Base-by-base conservation (phyloP, 495 filamentous ascomycete species). In the Annulohypoxylon maeteangense region DNA sequence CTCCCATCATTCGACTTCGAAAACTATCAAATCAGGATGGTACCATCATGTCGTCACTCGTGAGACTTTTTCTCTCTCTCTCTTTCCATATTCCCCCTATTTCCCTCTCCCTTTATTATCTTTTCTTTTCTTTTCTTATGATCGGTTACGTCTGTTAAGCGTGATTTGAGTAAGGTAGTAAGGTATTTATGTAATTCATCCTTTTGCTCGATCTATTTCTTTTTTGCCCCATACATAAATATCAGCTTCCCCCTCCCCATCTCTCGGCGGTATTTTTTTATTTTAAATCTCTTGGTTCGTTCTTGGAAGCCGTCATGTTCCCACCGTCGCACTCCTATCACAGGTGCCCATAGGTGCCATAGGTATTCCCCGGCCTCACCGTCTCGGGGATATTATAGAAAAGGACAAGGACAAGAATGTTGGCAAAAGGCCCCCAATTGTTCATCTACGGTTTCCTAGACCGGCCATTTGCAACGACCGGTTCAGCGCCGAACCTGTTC, bases 21-120 rank as follows among this genome's bases (percentile, higher is more conserved):
- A 59, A 45, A 47, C 47, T 25, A 48, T 48, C 45, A 48, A 48
- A 40, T 48, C 60, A 54, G 42, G 50, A 73, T 73, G 70, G 70
- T 68, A 73, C 65, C 70, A 73, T 69, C 51, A 72, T 73, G 70
- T 69, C 70, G 65, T 69, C 70, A 69, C 70, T 55, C 38, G 45
- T 62, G 69, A 63, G 58, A 51, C 50, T 62, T 69, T 59, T 42
- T 51, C n/a, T 14, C n/a, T 16, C n/a, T 44, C 7, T 20, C 0
- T 12, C 40, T 20, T 18, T 20, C 48, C 20, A 38, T 50, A 32
- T 57, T 20, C 48, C 53, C 62, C n/a, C 44, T 31, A 59, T 31
- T 40, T 67, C 47, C 38, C 32, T 59, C 42, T 44, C 14, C 40
- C 31, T 51, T 23, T 16, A 23, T 38, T 40, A 29, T 16, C 4